Evolutionary conservation across 31 red algal genomes (phyloP), one percentile per base, ranked within the genome.

Genomic region (Asparagopsis taxiformis): DNA sequence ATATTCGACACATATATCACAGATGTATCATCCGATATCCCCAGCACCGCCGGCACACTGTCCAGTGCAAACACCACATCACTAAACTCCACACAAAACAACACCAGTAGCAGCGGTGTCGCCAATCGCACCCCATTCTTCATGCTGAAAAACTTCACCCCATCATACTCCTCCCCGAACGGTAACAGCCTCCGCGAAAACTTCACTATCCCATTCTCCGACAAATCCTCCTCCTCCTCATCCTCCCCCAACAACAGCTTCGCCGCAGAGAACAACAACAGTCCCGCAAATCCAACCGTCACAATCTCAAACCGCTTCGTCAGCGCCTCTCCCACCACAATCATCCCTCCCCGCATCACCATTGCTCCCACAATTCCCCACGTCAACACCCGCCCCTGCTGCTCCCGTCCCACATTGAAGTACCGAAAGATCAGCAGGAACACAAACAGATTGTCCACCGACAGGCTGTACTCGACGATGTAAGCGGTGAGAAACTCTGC

Each of bases 1-100:
- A 93, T 62, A 46, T 89, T 93, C 26, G 48, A 59, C 48, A 59
- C 37, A 54, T 93, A 93, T n/a, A 93, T 55, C 8, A 93, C 84
- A 19, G 54, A 34, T 1, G 57, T 35, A 61, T 89, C 76, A 11
- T 60, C 30, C 11, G 84, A 86, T 39, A 93, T 77, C 24, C 84
- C 82, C 31, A 93, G 39, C 11, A 89, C 76, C 23, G 89, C 89
- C 11, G 89, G 89, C 32, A 93, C 77, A 9, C 59, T 71, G 53
- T 93, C 89, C 34, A 93, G 49, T 37, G 89, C 89, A 64, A 93
- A 93, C 21, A 93, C 69, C 37, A 93, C 89, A 31, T 93, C 89
- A 20, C 59, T 75, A 3, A 93, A 36, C 32, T 93, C 89, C 15
- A 93, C 62, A 17, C 43, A 59, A 17, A 93, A 6, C 17, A 93